Conservation (phyloP, 306 rosid species). For the Fragaria nilgerrensis region DNA sequence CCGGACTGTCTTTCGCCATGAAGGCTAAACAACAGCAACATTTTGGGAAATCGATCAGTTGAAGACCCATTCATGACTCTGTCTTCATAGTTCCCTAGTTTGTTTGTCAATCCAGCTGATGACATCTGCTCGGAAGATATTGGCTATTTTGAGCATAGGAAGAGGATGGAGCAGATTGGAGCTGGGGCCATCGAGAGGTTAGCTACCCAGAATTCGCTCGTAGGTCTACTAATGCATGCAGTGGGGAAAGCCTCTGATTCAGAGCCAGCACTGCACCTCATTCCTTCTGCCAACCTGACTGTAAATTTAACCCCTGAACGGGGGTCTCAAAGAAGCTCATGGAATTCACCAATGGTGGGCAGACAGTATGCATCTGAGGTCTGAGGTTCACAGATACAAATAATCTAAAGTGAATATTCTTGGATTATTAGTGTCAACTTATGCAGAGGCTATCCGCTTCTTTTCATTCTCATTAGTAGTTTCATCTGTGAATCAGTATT, state of each 20-base stretch:
- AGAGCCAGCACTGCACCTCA: constrained; percentile 54
- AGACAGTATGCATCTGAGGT: constrained; percentile 42
- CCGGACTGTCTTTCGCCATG: constrained; percentile 74
- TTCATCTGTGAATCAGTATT: not conserved
- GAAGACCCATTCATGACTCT: constrained; percentile 56
- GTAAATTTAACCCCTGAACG: constrained; percentile 42
- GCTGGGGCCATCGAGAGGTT: constrained; percentile 68
- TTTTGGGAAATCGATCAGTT: constrained; percentile 37
- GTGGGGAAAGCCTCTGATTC: constrained; percentile 67
- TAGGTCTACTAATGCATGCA: constrained; percentile 58
- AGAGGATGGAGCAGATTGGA: constrained; percentile 80
- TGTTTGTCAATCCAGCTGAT: constrained; percentile 81
- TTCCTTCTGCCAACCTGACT: constrained; percentile 74
- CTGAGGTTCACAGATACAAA: constrained; percentile 49
- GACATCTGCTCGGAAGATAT: constrained; percentile 69
- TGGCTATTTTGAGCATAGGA: constrained; percentile 86
- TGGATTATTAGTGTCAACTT: not conserved
- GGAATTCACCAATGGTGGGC: constrained; percentile 98
- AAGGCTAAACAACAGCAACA: constrained; percentile 42
- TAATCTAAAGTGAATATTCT: constrained; percentile 12
- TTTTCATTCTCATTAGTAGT: not conserved
- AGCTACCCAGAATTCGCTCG: constrained; percentile 75
- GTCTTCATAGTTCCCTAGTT: constrained; percentile 67
- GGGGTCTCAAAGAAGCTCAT: constrained; percentile 73
- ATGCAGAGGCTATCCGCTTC: not conserved